phyloP scores from a whole-genome alignment of 2,329 filamentous ascomycete genomes.

The Torrubiellomyces zombiae region DNA sequence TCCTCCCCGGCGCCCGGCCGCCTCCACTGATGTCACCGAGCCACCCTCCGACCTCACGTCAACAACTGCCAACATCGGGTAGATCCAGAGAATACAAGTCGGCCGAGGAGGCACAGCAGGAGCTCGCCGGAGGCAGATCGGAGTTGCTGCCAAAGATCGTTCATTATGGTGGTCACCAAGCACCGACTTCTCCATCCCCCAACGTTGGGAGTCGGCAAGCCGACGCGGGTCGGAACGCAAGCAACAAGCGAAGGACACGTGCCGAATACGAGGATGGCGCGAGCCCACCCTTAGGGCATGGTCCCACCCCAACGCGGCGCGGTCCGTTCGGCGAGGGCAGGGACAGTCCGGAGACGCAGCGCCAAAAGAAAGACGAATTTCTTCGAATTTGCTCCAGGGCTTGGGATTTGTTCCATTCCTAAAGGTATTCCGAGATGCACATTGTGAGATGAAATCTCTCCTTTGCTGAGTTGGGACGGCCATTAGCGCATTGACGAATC shows the following conservation, averaged over 20 bases:
- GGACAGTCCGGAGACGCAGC: constrained; percentile 68
- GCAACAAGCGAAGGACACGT: constrained; percentile 60
- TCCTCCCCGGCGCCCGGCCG: constrained; percentile 46
- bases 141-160: constrained; percentile 86
- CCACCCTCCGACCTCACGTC: constrained; percentile 41
- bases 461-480: too few relatives aligned
- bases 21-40: constrained; percentile 62
- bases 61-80: constrained; percentile 36
- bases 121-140: constrained; percentile 77
- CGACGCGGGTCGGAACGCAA: constrained; percentile 40
- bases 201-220: constrained; percentile 32
- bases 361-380: constrained; percentile 86
- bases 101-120: constrained; percentile 86
- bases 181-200: constrained; percentile 77
- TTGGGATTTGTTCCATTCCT: constrained; percentile 96
- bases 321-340: constrained; percentile 68
- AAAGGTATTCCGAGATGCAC: constrained; percentile 12
- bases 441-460: background rate
- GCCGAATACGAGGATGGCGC: constrained; percentile 90
- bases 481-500: too few relatives aligned
- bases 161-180: constrained; percentile 88
- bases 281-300: constrained; percentile 68
- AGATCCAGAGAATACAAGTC: constrained; percentile 81
- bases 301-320: constrained; percentile 41
- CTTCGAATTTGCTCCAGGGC: constrained; percentile 70